These are phyloP conservation scores for Eucalyptus albens DNA, from an alignment of 345 rosid species.

Conservation along the genomic window DNA sequence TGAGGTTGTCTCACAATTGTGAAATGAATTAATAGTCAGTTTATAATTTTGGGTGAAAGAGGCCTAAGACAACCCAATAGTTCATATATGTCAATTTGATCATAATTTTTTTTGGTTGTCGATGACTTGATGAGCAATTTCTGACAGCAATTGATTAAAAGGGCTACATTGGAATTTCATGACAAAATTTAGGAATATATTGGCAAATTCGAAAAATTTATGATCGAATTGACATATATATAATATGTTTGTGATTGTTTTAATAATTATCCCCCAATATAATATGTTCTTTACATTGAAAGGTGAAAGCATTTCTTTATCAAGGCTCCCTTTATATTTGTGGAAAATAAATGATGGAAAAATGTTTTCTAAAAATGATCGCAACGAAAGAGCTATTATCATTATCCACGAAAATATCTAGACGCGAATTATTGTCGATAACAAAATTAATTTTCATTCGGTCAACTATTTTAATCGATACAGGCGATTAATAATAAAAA, in stretches of 20 bases:
- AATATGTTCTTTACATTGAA: not conserved
- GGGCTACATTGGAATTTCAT: not conserved
- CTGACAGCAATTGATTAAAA: accelerated
- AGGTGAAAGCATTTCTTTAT: not conserved
- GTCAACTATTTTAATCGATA: too few species aligned
- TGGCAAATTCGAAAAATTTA: accelerated
- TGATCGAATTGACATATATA: not conserved
- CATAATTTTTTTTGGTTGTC: too few species aligned
- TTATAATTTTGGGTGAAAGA: too few species aligned
- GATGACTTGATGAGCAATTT: not conserved
- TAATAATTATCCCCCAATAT: not conserved
- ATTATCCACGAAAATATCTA: too few species aligned
- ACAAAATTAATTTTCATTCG: too few species aligned
- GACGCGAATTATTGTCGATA: too few species aligned
- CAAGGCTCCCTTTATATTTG: not conserved
- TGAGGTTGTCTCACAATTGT: too few species aligned
- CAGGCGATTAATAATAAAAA: too few species aligned
- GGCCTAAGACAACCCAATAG: too few species aligned
- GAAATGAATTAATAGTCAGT: accelerated
- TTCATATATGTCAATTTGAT: too few species aligned
- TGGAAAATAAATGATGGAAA: accelerated
- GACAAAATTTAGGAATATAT: not conserved
- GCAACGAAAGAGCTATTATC: accelerated
- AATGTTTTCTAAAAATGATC: accelerated
- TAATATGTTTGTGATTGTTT: not conserved